These are phyloP conservation scores for Alternaria rosae DNA, from an alignment of 2,329 filamentous ascomycete species.

Conservation along the genomic window DNA sequence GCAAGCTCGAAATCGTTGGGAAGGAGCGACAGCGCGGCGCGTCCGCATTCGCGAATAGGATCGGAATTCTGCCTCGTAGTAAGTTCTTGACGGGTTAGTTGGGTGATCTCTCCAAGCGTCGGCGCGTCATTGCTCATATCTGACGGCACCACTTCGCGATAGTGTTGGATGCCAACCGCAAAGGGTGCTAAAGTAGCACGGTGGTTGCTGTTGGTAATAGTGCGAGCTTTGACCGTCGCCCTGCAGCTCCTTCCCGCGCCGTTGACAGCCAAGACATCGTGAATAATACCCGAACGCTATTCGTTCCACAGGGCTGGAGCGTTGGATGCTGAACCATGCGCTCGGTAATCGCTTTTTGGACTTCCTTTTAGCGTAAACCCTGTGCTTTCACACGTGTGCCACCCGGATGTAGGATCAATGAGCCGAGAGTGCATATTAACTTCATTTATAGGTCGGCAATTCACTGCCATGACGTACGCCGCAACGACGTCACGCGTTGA, in stretches of 20 bases:
- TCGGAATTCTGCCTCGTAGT: conserved; percentile 28
- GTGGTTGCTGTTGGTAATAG: conserved; percentile 7
- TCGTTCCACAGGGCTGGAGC: not conserved
- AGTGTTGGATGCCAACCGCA: not conserved
- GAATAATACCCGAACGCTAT: conserved; percentile 17
- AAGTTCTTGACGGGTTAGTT: conserved; percentile 36
- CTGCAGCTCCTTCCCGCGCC: conserved; percentile 11
- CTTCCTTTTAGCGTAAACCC: not conserved
- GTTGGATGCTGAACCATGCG: not conserved
- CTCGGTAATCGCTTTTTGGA: conserved; percentile 8
- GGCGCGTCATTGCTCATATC: conserved; percentile 24
- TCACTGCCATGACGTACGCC: conserved; percentile 22
- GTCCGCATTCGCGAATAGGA: conserved; percentile 52
- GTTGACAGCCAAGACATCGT: conserved; percentile 18
- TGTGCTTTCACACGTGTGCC: not conserved
- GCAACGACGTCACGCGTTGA: not conserved
- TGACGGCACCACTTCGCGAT: not conserved
- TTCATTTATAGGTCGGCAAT: conserved; percentile 14
- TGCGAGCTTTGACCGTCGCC: conserved; percentile 15
- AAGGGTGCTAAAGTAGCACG: not conserved
- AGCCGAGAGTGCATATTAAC: conserved; percentile 21
- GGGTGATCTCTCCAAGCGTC: conserved; percentile 30
- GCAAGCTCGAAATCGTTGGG: conserved; percentile 58
- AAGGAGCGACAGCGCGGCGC: conserved; percentile 50
- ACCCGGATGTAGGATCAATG: not conserved